Percentiles rank a stretch among this genome's conserved stretches.
These are phyloP conservation scores for Pseudevernia furfuracea DNA, from an alignment of 495 filamentous ascomycete genomes.

Conservation along the genomic window DNA sequence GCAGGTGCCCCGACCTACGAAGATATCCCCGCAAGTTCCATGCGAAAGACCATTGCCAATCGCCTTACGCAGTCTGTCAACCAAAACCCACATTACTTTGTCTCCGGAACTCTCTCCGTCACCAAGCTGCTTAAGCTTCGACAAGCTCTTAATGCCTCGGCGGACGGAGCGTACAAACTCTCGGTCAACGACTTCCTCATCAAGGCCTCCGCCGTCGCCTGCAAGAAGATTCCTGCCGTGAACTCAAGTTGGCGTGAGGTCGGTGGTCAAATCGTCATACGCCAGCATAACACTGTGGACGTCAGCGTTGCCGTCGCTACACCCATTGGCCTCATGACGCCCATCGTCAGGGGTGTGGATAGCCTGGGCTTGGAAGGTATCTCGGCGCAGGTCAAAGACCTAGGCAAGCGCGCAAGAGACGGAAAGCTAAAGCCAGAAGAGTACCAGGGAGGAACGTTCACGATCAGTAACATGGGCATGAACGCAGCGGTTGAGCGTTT, in stretches of 20 bases:
- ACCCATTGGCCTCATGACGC: slow-evolving; percentile 90
- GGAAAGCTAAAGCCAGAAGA: slow-evolving; percentile 99
- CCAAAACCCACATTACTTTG: slow-evolving; percentile 98
- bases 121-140: slow-evolving; percentile 92
- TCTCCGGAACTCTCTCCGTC: slow-evolving; percentile 79
- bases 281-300: slow-evolving; percentile 84
- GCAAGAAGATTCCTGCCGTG: slow-evolving; percentile 86
- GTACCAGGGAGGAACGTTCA: slow-evolving; percentile 98
- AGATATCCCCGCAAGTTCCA: slow-evolving; percentile 76
- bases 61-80: slow-evolving; percentile 82
- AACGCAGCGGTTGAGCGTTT: slow-evolving; percentile 93
- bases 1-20: slow-evolving; percentile 58
- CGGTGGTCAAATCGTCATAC: slow-evolving; percentile 70
- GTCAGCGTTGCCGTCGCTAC: slow-evolving; percentile 93
- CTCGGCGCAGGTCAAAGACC: slow-evolving; percentile 82
- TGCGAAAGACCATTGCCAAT: slow-evolving; percentile 96
- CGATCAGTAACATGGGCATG: slow-evolving; percentile 99
- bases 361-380: slow-evolving; percentile 77
- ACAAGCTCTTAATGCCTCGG: slow-evolving; percentile 78
- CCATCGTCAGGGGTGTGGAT: slow-evolving; percentile 85
- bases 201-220: slow-evolving; percentile 86
- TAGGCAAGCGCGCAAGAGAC: slow-evolving; percentile 90
- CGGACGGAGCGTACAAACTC: slow-evolving; percentile 93
- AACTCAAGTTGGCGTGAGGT: slow-evolving; percentile 88
- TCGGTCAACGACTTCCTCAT: slow-evolving; percentile 99